These are phyloP conservation scores for Bruguiera parviflora DNA, from an alignment of 345 rosid species.

Conservation along the genomic window DNA sequence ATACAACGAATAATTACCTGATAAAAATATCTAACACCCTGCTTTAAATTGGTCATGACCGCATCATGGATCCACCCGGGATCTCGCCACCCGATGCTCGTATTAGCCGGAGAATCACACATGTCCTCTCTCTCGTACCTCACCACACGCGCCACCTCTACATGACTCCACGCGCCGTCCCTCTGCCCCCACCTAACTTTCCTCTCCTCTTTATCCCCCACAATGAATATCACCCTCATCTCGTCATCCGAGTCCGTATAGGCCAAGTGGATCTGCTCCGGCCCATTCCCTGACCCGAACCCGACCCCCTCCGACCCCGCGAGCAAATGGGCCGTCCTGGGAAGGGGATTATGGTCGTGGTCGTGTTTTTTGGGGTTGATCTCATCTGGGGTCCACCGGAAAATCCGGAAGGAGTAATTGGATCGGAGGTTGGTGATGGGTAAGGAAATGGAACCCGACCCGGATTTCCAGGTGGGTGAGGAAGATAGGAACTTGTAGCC, in stretches of 20 bases:
- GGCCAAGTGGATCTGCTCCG: conserved; percentile 82
- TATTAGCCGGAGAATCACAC: conserved; percentile 85
- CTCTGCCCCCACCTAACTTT: conserved; percentile 57
- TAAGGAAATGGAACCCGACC: conserved; percentile 67
- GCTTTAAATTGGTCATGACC: conserved; percentile 56
- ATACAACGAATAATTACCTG: conserved; percentile 39
- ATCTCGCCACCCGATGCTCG: conserved; percentile 83
- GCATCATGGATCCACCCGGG: conserved; percentile 83
- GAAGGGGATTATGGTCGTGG: conserved; percentile 83
- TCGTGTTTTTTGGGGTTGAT: conserved; percentile 53
- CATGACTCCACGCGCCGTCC: conserved; percentile 36
- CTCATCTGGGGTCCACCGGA: conserved; percentile 71
- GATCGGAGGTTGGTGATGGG: conserved; percentile 73
- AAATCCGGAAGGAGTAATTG: conserved; percentile 84
- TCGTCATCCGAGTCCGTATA: conserved; percentile 55
- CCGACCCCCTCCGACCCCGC: conserved; percentile 45
- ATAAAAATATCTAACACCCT: conserved; percentile 60
- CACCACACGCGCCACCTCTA: conserved; percentile 46
- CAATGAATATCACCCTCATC: conserved; percentile 86
- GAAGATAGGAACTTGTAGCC: conserved; percentile 74
- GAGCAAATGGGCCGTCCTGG: conserved; percentile 55
- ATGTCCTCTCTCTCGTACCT: conserved; percentile 72
- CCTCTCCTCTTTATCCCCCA: conserved; percentile 60
- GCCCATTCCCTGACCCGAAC: conserved; percentile 39
- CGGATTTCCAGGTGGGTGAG: conserved; percentile 56